Conservation (phyloP, 352 stramenopile species). For the Globisporangium echinulatum region DNA sequence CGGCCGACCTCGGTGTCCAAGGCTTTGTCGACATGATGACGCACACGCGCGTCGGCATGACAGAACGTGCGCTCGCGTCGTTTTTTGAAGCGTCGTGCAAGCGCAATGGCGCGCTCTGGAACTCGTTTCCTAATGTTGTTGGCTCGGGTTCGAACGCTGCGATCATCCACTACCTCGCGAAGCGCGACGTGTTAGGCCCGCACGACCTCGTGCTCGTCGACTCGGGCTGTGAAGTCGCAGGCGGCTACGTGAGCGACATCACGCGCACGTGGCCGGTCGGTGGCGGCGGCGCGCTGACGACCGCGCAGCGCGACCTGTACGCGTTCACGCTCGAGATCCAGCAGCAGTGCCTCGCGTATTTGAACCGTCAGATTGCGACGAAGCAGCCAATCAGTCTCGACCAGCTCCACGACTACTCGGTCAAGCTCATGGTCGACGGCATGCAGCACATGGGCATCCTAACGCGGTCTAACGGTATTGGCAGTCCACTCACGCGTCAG, state of each 20-base stretch:
- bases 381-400: constrained; percentile 60
- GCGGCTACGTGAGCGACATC: constrained; percentile 78
- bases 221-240: constrained; percentile 72
- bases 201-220: constrained; percentile 84
- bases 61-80: constrained; percentile 62
- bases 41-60: constrained; percentile 48
- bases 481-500: constrained; percentile 18
- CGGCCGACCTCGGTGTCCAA: constrained; percentile 50
- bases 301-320: constrained; percentile 58
- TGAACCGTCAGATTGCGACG: constrained; percentile 33
- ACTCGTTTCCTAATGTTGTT: constrained; percentile 82
- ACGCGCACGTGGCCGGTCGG: constrained; percentile 73
- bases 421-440: constrained; percentile 58
- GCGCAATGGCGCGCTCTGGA: constrained; percentile 68
- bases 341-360: constrained; percentile 57
- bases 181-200: constrained; percentile 46
- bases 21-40: constrained; percentile 81
- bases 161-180: constrained; percentile 79
- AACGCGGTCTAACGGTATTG: constrained; percentile 15
- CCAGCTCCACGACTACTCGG: constrained; percentile 67
- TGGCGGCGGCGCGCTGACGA: constrained; percentile 21
- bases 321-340: constrained; percentile 75
- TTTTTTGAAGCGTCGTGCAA: constrained; percentile 70
- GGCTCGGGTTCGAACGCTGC: constrained; percentile 69
- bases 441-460: constrained; percentile 65